Base-by-base conservation (phyloP, 768 basidiomycete genomes). In the Trametes punicea region DNA sequence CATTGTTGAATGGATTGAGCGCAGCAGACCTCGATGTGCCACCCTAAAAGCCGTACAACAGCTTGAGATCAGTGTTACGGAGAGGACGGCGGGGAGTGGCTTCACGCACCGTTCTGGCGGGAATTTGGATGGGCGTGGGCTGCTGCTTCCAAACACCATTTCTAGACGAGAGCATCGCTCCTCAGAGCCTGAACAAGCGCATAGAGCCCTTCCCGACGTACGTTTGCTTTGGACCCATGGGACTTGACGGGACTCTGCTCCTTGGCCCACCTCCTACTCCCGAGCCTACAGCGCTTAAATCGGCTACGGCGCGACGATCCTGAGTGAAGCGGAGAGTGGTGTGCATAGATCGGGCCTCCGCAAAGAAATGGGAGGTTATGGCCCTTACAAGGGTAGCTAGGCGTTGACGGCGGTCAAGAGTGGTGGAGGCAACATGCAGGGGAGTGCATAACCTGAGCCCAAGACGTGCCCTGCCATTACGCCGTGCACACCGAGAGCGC, bases 231-330 rank as follows among this genome's bases (percentile, higher is more conserved):
- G 52, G 27, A 13, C 25, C 41, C 47, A 46, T 59, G 11, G 41
- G 4, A 26, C 11, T 50, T 11, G 48, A 46, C 58, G 53, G 53
- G 58, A 49, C 41, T 18, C 52, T 54, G 41, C 34, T 51, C 11
- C 33, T 41, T 11, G n/a, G 51, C 10, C 18, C 38, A 34, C 42
- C 49, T n/a, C n/a, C n/a, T 5, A 31, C 38, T 18, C 56, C 56
- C 6, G 49, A 30, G 50, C 34, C 9, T 4, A 46, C 16, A 27
- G 56, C 56, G 56, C 50, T 57, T 18, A 57, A 26, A n/a, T 25
- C 15, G 18, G 20, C 0, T 44, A 41, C 2, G 20, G 20, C 50
- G 38, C 27, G 15, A 16, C 45, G 56, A 33, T 57, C 56, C 23
- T 25, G 18, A 16, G 16, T 26, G 13, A 46, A 40, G 21, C 13